A percentile compares a stretch with the other conserved stretches of the same genome.
phyloP scores from a whole-genome alignment of 2,329 filamentous ascomycete genomes.

The Fusarium torreyae region DNA sequence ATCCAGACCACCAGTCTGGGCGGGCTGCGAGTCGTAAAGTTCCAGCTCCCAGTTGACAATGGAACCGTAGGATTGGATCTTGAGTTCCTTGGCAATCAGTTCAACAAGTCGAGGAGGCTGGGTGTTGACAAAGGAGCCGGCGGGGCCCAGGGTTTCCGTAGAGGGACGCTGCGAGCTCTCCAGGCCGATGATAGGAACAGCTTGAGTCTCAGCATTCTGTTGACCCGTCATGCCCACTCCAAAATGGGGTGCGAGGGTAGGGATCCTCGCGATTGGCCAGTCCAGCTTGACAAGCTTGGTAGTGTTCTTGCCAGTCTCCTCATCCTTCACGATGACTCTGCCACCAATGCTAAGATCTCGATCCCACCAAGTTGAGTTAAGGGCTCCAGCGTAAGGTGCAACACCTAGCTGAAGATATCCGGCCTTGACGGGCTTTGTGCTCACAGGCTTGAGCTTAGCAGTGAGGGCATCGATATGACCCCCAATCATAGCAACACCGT shows the following conservation, averaged over 20 bases:
- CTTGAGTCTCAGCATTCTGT: constrained; percentile 90
- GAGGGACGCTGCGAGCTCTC: constrained; percentile 72
- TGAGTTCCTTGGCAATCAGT: constrained; percentile 84
- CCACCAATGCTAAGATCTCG: constrained; percentile 93
- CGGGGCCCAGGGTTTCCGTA: constrained; percentile 68
- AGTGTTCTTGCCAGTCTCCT: constrained; percentile 79
- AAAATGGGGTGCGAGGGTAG: constrained; percentile 94
- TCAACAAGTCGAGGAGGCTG: constrained; percentile 90
- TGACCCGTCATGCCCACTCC: constrained; percentile 78
- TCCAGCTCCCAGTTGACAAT: constrained; percentile 98
- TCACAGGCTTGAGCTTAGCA: constrained; percentile 91
- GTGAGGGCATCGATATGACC: constrained; percentile 95
- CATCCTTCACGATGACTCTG: constrained; percentile 85
- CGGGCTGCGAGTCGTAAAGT: constrained; percentile 91
- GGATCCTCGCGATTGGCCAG: constrained; percentile 94
- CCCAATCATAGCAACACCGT: constrained; percentile 89
- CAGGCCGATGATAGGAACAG: constrained; percentile 93
- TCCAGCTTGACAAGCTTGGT: constrained; percentile 89
- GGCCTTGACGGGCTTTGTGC: constrained; percentile 84
- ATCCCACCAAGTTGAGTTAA: constrained; percentile 97
- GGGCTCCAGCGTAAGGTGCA: constrained; percentile 89
- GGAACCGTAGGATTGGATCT: constrained; percentile 76
- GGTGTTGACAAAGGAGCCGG: constrained; percentile 81
- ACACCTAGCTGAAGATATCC: constrained; percentile 93
- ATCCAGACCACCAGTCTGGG: constrained; percentile 85